These are phyloP conservation scores for Pleurostoma richardsiae DNA, from an alignment of 2,329 filamentous ascomycete species.

Conservation along the genomic window DNA sequence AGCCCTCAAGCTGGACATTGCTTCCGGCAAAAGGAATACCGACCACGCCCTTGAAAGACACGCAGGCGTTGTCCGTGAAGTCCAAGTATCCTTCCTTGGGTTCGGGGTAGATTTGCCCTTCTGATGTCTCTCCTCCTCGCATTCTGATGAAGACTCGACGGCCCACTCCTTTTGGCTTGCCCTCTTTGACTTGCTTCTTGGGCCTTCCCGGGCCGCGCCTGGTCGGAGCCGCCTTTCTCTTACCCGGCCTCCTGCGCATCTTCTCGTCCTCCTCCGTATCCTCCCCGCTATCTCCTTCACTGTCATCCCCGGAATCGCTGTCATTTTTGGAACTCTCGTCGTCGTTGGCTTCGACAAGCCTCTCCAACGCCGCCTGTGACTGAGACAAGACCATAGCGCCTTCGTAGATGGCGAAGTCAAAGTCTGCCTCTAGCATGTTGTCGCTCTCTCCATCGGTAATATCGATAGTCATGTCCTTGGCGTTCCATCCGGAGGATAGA, in stretches of 20 bases:
- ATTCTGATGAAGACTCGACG: neutral
- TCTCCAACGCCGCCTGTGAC: neutral
- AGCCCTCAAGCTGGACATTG: conserved; percentile 1
- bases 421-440: neutral
- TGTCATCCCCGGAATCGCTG: no score
- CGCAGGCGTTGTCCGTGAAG: neutral
- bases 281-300: no score
- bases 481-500: neutral
- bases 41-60: neutral
- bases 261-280: no score
- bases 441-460: neutral
- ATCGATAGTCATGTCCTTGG: neutral
- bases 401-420: neutral
- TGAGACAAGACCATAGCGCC: neutral
- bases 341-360: neutral
- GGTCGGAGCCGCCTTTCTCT: no score
- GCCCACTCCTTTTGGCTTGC: no score
- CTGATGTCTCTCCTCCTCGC: neutral
- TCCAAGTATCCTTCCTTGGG: neutral
- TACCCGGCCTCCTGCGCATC: no score
- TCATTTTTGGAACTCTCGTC: neutral
- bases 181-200: no score
- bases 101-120: neutral
- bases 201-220: no score
- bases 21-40: neutral